Percentiles rank a stretch among this genome's conserved stretches.
These are phyloP conservation scores for Corynascus novoguineensis DNA, from an alignment of 495 filamentous ascomycete species.

Conservation along the genomic window DNA sequence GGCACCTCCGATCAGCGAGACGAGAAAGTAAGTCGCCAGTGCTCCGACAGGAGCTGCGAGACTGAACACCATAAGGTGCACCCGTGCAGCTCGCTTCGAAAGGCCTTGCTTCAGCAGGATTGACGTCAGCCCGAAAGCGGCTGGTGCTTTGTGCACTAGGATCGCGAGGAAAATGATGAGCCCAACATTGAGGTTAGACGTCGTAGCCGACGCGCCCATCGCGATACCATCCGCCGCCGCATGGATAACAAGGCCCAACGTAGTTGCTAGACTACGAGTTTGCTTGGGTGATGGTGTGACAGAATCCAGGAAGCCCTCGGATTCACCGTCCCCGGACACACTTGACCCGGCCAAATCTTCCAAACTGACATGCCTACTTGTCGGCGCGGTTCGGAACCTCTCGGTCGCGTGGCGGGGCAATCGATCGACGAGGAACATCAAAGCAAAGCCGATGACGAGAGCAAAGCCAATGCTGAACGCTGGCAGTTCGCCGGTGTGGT, in stretches of 20 bases:
- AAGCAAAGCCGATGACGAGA: conserved; percentile 79
- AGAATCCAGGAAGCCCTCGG: conserved; percentile 49
- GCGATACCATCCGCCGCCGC: conserved; percentile 95
- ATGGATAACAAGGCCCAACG: conserved; percentile 90
- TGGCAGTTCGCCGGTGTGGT: conserved; percentile 38
- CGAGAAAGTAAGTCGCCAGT: conserved; percentile 71
- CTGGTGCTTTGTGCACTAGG: conserved; percentile 95
- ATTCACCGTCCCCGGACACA: conserved; percentile 38
- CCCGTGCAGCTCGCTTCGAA: conserved; percentile 75
- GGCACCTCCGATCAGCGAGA: conserved; percentile 61
- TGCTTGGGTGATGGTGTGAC: conserved; percentile 47
- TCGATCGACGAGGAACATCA: conserved; percentile 96
- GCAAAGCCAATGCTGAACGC: conserved; percentile 73
- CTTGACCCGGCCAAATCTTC: conserved; percentile 61
- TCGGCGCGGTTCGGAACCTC: conserved; percentile 46
- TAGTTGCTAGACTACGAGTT: conserved; percentile 61
- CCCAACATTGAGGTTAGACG: conserved; percentile 63
- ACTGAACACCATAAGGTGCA: conserved; percentile 85
- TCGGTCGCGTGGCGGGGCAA: conserved; percentile 66
- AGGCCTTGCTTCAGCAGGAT: conserved; percentile 83
- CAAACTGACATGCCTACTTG: conserved; percentile 67
- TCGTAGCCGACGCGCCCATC: conserved; percentile 76
- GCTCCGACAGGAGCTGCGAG: conserved; percentile 86
- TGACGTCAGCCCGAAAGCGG: conserved; percentile 89
- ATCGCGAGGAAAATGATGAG: conserved; percentile 94